phyloP scores from a whole-genome alignment of 2,329 filamentous ascomycete species.

The Sphaerulina vaccinii region DNA sequence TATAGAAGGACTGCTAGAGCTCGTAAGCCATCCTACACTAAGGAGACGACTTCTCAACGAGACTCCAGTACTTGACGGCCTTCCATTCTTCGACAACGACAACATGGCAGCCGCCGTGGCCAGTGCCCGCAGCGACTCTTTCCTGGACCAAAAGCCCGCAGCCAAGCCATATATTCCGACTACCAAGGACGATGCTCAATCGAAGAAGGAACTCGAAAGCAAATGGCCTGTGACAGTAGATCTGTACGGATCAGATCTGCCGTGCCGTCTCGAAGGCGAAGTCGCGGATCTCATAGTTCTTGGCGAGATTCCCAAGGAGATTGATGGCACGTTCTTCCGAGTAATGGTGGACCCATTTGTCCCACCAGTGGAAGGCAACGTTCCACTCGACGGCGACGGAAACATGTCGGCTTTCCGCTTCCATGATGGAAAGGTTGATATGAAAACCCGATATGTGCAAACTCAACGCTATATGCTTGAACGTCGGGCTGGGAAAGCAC shows the following conservation, averaged over 20 bases:
- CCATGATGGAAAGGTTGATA: slow-evolving; percentile 43
- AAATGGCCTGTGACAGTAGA: slow-evolving; percentile 25
- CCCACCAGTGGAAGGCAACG: slow-evolving; percentile 57
- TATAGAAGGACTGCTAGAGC: background rate
- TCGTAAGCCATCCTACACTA: background rate
- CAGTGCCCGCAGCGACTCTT: background rate
- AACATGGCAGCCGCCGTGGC: slow-evolving; percentile 3
- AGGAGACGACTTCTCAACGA: background rate
- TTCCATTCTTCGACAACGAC: background rate
- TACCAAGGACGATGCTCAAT: background rate
- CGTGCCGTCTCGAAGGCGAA: slow-evolving; percentile 45
- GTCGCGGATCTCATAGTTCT: slow-evolving; percentile 34
- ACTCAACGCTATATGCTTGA: slow-evolving; percentile 46
- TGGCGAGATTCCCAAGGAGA: slow-evolving; percentile 35
- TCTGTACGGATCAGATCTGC: slow-evolving; percentile 30
- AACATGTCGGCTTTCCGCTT: slow-evolving; percentile 46
- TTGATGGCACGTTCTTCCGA: slow-evolving; percentile 41
- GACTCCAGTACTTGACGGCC: background rate
- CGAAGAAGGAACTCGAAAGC: slow-evolving; percentile 12
- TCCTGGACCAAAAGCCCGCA: background rate
- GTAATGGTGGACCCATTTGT: slow-evolving; percentile 55
- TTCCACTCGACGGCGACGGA: slow-evolving; percentile 50
- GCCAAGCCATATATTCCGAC: background rate
- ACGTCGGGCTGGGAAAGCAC: slow-evolving; percentile 37
- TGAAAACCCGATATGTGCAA: slow-evolving; percentile 45